Percentiles rank a stretch among this genome's conserved stretches.
Conservation (phyloP, 2,329 filamentous ascomycete genomes). For the Fusarium incarnatum region DNA sequence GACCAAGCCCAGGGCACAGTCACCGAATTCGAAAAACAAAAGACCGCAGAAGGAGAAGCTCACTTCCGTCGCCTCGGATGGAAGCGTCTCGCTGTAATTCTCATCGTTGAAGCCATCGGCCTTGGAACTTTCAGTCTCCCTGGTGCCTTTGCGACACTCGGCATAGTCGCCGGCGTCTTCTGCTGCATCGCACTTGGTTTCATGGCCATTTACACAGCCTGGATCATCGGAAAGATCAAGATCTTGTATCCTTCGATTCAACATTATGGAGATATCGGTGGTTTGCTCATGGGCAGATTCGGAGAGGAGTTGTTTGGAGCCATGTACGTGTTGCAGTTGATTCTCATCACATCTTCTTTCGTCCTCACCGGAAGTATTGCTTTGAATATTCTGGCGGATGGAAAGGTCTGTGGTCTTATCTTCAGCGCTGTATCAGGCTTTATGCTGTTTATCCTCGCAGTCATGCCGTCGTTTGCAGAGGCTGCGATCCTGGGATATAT, state of each 20-base stretch:
- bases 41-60: constrained; percentile 36
- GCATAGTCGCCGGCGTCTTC: constrained; percentile 53
- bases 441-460: constrained; percentile 54
- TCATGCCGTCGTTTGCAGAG: constrained; percentile 56
- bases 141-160: constrained; percentile 41
- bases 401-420: constrained; percentile 56
- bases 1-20: constrained; percentile 39
- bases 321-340: constrained; percentile 68
- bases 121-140: constrained; percentile 44
- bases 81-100: constrained; percentile 42
- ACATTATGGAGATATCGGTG: constrained; percentile 73
- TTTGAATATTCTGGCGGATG: constrained; percentile 69
- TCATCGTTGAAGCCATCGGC: constrained; percentile 43
- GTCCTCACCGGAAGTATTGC: constrained; percentile 74
- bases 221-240: constrained; percentile 57
- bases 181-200: constrained; percentile 51
- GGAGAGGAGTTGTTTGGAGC: constrained; percentile 69
- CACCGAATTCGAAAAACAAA: constrained; percentile 43
- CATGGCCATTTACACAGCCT: constrained; percentile 55
- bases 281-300: constrained; percentile 66
- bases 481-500: constrained; percentile 43
- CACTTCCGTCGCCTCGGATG: constrained; percentile 41
- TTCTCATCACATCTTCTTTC: constrained; percentile 75
- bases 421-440: constrained; percentile 55
- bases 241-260: constrained; percentile 63